phyloP scores from a whole-genome alignment of 2,329 filamentous ascomycete species.

The Lasiodiplodia gonubiensis region DNA sequence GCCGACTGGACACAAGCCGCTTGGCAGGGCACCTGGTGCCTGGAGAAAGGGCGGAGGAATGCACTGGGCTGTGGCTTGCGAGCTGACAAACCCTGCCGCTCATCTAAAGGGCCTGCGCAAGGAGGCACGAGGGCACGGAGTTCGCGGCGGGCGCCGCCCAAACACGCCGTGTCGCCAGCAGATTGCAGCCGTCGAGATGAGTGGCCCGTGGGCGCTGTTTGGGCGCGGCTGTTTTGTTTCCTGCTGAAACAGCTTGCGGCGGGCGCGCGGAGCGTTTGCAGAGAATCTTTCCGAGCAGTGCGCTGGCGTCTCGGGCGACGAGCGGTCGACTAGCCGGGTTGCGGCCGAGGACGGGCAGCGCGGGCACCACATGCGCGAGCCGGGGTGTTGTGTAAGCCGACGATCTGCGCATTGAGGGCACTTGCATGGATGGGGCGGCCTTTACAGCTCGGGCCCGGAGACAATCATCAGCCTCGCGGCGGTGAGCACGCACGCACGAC shows the following conservation, averaged over 20 bases:
- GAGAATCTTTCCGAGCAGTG: conserved; percentile 16
- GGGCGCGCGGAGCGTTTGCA: conserved; percentile 15
- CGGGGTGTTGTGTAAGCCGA: conserved; percentile 26
- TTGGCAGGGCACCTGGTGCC: conserved; percentile 23
- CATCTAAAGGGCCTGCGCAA: conserved; percentile 14
- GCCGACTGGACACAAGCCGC: conserved; percentile 1
- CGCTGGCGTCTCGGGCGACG: conserved; percentile 15
- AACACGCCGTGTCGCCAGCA: conserved; percentile 15
- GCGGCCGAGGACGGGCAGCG: conserved; percentile 23
- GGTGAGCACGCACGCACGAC: conserved; percentile 27
- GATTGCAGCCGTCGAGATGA: conserved; percentile 9
- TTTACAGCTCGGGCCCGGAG: conserved; percentile 27
- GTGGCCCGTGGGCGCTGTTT: conserved; percentile 23
- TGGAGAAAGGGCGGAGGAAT: conserved; percentile 24
- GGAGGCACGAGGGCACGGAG: conserved; percentile 24
- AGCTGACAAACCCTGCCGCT: conserved; percentile 21
- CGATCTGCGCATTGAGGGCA: conserved; percentile 23
- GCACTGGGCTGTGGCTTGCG: conserved; percentile 20
- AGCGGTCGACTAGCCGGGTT: conserved; percentile 15
- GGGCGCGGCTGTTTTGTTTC: conserved; percentile 23
- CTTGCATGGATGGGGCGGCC: conserved; percentile 24
- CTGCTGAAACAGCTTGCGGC: conserved; percentile 14
- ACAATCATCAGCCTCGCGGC: conserved; percentile 27
- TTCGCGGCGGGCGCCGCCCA: background rate
- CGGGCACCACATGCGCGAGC: conserved; percentile 16